These are phyloP conservation scores for Amanita muscaria DNA, from an alignment of 768 basidiomycete genomes.

Conservation along the genomic window DNA sequence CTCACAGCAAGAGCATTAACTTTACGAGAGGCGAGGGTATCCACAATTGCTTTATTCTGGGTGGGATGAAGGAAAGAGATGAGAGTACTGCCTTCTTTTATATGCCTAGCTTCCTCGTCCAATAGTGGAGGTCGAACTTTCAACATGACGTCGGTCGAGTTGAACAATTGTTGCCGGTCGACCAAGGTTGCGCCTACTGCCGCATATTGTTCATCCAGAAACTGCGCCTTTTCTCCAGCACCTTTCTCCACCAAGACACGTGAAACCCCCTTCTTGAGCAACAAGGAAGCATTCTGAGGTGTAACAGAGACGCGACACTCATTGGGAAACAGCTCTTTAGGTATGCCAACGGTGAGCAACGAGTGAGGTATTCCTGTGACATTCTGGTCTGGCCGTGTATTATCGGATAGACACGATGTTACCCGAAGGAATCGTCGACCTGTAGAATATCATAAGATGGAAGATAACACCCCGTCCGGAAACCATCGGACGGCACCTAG, in stretches of 20 bases:
- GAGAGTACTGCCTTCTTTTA: slow-evolving; percentile 71
- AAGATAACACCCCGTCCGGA: slow-evolving; percentile 1
- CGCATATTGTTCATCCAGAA: slow-evolving; percentile 71
- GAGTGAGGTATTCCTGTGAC: slow-evolving; percentile 51
- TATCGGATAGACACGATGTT: slow-evolving; percentile 20
- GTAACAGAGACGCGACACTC: slow-evolving; percentile 79
- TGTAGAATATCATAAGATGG: slow-evolving; percentile 8
- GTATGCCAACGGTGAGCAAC: slow-evolving; percentile 66
- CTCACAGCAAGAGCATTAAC: slow-evolving; percentile 64
- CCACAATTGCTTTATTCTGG: slow-evolving; percentile 70
- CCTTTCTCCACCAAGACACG: slow-evolving; percentile 65
- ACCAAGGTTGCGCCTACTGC: slow-evolving; percentile 74
- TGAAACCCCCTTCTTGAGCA: slow-evolving; percentile 78
- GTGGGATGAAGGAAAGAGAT: slow-evolving; percentile 81
- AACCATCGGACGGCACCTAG: not conserved
- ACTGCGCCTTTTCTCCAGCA: slow-evolving; percentile 68
- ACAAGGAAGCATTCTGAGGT: slow-evolving; percentile 63
- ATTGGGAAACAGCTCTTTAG: slow-evolving; percentile 66
- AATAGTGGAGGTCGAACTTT: slow-evolving; percentile 76
- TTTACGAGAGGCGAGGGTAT: slow-evolving; percentile 55
- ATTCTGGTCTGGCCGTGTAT: slow-evolving; percentile 18
- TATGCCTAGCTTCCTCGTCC: slow-evolving; percentile 47
- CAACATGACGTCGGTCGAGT: slow-evolving; percentile 65
- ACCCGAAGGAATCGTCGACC: slow-evolving; percentile 27
- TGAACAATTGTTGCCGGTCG: slow-evolving; percentile 63